These are phyloP conservation scores for Musa beccarii DNA, from an alignment of 176 grass and related monocot species.

Conservation along the genomic window DNA sequence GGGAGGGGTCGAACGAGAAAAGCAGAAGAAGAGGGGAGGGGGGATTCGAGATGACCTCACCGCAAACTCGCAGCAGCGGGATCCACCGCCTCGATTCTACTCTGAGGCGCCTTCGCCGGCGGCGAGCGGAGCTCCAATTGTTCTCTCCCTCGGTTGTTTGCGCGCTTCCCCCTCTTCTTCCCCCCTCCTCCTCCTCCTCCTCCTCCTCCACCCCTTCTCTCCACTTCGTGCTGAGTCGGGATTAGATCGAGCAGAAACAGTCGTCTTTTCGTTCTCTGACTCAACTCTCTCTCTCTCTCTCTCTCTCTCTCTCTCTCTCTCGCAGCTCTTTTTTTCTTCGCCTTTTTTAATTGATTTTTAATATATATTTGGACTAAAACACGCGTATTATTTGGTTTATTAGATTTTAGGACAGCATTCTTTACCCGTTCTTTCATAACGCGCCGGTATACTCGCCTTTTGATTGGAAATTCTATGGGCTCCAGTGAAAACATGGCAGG, in stretches of 20 bases:
- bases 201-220: not conserved
- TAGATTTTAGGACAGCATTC: no score
- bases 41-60: not conserved
- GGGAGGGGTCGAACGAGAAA: not conserved
- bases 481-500: no score
- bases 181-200: not conserved
- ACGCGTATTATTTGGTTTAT: no score
- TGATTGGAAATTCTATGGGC: no score
- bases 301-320: not conserved
- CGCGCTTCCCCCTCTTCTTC: not conserved
- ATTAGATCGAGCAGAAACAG: not conserved
- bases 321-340: not conserved
- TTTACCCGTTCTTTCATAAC: no score
- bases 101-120: not conserved
- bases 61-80: not conserved
- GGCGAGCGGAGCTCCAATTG: not conserved
- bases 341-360: not conserved
- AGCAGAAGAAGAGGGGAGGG: not conserved
- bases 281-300: not conserved
- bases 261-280: not conserved
- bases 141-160: not conserved
- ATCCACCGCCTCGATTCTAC: not conserved
- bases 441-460: no score
- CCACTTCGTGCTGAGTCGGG: not conserved
- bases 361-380: not conserved